These are phyloP conservation scores for Fraxinus nigra DNA, from an alignment of 305 asterid genomes.

Conservation along the genomic window DNA sequence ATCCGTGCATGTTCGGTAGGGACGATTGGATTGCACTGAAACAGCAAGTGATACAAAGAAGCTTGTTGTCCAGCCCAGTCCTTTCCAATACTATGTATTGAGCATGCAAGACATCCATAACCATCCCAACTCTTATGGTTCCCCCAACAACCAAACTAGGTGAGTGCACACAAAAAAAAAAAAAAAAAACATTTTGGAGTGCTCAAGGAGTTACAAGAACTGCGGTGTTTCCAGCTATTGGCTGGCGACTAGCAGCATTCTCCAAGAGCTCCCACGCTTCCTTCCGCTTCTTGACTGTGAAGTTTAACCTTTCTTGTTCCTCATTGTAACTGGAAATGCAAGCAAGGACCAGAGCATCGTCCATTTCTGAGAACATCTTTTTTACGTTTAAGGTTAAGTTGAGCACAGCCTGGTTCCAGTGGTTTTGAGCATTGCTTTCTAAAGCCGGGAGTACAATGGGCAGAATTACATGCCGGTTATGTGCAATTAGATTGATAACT, in stretches of 20 bases:
- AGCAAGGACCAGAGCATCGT: slow-evolving; percentile 55
- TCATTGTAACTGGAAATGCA: slow-evolving; percentile 68
- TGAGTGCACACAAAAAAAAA: neutral
- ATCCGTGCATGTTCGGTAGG: neutral
- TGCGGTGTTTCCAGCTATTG: slow-evolving; percentile 47
- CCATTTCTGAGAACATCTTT: slow-evolving; percentile 79
- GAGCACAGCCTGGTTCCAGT: slow-evolving; percentile 88
- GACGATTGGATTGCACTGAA: neutral
- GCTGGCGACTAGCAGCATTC: slow-evolving; percentile 61
- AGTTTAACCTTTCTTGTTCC: slow-evolving; percentile 42
- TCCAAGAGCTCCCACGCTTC: slow-evolving; percentile 77
- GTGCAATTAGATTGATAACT: slow-evolving; percentile 58
- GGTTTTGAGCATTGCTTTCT: slow-evolving; percentile 66
- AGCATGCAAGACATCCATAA: neutral
- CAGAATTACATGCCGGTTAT: slow-evolving; percentile 63
- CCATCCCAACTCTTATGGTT: neutral
- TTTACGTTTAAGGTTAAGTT: slow-evolving; percentile 69
- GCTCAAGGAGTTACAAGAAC: slow-evolving; percentile 42
- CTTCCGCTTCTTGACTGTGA: slow-evolving; percentile 55
- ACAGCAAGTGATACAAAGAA: neutral
- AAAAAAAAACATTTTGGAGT: neutral
- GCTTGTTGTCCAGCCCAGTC: neutral
- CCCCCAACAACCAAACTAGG: neutral
- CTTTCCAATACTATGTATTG: neutral
- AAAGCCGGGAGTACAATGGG: slow-evolving; percentile 76